These are phyloP conservation scores for Colletotrichum limetticola DNA, from an alignment of 2,329 filamentous ascomycete genomes.

Conservation along the genomic window DNA sequence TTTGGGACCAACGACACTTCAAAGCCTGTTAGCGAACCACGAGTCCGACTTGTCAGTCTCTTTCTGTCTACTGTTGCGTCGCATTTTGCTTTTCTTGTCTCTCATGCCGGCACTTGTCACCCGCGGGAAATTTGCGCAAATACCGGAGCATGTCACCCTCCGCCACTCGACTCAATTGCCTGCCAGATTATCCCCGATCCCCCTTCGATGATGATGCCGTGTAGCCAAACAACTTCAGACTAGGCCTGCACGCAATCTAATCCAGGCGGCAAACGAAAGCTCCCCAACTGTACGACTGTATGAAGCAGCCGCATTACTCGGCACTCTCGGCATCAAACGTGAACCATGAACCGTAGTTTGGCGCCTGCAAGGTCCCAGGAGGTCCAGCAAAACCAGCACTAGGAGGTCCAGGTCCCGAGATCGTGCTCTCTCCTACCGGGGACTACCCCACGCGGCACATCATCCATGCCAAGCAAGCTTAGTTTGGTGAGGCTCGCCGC, in stretches of 20 bases:
- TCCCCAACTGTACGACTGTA: too few relatives aligned
- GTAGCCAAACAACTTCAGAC: neutral
- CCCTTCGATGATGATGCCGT: neutral
- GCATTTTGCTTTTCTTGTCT: neutral
- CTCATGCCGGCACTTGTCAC: neutral
- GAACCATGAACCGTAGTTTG: neutral
- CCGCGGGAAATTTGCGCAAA: conserved; percentile 14
- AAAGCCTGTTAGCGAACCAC: neutral
- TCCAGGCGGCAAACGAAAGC: neutral
- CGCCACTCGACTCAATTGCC: neutral
- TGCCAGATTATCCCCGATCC: neutral
- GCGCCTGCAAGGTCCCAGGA: neutral
- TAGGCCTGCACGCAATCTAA: conserved; percentile 7
- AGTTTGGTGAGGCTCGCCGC: neutral
- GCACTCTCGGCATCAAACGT: neutral
- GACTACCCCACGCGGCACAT: conserved; percentile 26
- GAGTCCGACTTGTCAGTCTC: neutral
- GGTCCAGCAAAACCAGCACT: neutral
- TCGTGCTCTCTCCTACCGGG: conserved; percentile 12
- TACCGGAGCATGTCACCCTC: neutral
- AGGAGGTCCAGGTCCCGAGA: conserved; percentile 11
- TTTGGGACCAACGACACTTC: conserved; percentile 14
- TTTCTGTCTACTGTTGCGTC: neutral
- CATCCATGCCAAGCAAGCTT: conserved; percentile 25
- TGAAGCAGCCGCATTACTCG: conserved; percentile 7